Percentiles rank a stretch among this genome's conserved stretches.
These are phyloP conservation scores for Monosporascus sp. DNA, from an alignment of 2,329 filamentous ascomycete species.

Conservation along the genomic window DNA sequence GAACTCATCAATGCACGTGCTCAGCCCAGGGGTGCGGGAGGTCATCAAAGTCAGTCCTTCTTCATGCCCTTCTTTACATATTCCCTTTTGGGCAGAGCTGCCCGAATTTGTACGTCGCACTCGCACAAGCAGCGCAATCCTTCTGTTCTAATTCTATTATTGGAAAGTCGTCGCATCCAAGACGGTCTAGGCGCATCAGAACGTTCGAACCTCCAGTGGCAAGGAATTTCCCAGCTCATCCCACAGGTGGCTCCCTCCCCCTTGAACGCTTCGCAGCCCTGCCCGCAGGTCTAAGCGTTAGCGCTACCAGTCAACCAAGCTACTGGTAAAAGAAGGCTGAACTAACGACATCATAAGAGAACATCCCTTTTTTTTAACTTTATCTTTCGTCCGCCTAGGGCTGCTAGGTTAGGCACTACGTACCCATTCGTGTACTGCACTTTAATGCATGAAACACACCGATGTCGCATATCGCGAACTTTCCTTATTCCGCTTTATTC, in stretches of 20 bases:
- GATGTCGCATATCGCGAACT: too few relatives aligned
- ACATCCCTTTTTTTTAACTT: background rate
- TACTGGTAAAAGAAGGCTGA: constrained; percentile 1
- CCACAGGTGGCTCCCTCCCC: background rate
- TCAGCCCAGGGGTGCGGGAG: too few relatives aligned
- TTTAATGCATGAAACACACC: too few relatives aligned
- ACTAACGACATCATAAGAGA: background rate
- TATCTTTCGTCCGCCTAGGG: background rate
- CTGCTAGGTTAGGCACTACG: background rate
- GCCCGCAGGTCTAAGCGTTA: background rate
- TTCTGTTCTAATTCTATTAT: background rate
- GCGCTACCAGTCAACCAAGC: background rate
- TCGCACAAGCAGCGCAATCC: background rate
- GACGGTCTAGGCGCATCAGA: background rate
- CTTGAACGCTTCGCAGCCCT: background rate
- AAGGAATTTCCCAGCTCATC: background rate
- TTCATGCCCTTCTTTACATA: background rate
- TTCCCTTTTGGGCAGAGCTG: background rate
- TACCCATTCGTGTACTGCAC: too few relatives aligned
- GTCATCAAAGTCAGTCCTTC: background rate
- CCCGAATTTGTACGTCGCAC: background rate
- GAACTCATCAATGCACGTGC: too few relatives aligned
- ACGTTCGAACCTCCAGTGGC: background rate
- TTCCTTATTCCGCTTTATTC: too few relatives aligned
- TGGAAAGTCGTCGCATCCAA: background rate